A percentile compares a stretch with the other conserved stretches of the same genome.
These are phyloP conservation scores for Colletotrichum liaoningense DNA, from an alignment of 2,329 filamentous ascomycete species.

Conservation along the genomic window DNA sequence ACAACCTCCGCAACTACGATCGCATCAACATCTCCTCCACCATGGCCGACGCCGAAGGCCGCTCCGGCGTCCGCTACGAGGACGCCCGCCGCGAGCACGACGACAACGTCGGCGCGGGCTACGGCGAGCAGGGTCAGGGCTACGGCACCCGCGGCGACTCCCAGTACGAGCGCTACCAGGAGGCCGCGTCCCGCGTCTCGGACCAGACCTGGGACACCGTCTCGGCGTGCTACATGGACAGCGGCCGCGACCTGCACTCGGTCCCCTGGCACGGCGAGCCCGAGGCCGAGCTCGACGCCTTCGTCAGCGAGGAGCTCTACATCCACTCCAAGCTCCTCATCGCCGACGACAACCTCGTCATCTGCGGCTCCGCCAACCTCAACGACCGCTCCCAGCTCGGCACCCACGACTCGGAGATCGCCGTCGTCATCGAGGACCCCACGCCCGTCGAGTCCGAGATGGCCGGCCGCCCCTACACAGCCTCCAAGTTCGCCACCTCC, in stretches of 20 bases:
- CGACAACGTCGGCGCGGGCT: constrained; percentile 61
- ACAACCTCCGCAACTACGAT: constrained; percentile 87
- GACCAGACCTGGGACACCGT: constrained; percentile 79
- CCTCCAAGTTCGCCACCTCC: constrained; percentile 80
- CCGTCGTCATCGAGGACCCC: constrained; percentile 87
- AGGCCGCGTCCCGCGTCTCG: constrained; percentile 68
- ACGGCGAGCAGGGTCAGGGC: constrained; percentile 49
- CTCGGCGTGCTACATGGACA: constrained; percentile 84
- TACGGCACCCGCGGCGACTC: constrained; percentile 46
- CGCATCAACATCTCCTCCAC: constrained; percentile 78
- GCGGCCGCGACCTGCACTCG: constrained; percentile 74
- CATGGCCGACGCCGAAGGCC: constrained; percentile 70
- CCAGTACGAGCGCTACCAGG: constrained; percentile 78
- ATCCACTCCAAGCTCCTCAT: constrained; percentile 80
- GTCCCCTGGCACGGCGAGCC: constrained; percentile 66
- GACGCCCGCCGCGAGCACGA: constrained; percentile 74
- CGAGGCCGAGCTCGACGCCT: constrained; percentile 69
- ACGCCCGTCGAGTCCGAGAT: constrained; percentile 77
- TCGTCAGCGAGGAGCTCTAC: constrained; percentile 72
- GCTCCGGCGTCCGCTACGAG: constrained; percentile 76
- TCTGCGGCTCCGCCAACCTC: constrained; percentile 77
- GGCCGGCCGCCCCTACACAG: constrained; percentile 78
- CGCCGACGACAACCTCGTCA: constrained; percentile 83
- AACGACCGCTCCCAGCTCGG: constrained; percentile 81
- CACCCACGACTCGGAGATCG: constrained; percentile 87